phyloP scores from a whole-genome alignment of 208 protist genomes.

The Lotmaria passim region DNA sequence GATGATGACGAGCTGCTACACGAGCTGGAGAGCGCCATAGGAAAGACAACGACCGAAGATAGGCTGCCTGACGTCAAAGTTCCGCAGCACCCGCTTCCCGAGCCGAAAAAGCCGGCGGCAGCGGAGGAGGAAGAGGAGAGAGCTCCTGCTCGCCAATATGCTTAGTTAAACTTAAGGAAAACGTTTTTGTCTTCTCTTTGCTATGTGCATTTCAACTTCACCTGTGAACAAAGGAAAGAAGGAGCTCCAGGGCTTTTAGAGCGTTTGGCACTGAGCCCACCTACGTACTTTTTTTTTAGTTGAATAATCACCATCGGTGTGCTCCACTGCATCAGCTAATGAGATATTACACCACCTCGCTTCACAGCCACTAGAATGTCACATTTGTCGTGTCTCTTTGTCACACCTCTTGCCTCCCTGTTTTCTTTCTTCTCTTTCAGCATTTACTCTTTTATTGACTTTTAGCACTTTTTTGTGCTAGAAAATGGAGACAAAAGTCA shows the following conservation, averaged over 20 bases:
- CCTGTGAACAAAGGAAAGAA: slow-evolving; percentile 5
- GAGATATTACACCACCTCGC: too few relatives aligned
- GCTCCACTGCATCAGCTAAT: too few relatives aligned
- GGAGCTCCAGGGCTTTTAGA: too few relatives aligned
- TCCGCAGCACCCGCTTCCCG: slow-evolving; percentile 28
- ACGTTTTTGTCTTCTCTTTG: slow-evolving; percentile 4
- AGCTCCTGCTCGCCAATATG: slow-evolving; percentile 20
- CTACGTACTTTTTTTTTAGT: too few relatives aligned
- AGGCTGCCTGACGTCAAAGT: slow-evolving; percentile 36
- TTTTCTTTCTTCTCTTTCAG: slow-evolving; percentile 1
- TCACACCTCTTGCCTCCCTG: background rate
- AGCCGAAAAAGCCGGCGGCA: background rate
- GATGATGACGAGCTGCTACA: slow-evolving; percentile 75
- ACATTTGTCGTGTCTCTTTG: background rate
- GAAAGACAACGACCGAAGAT: slow-evolving; percentile 11
- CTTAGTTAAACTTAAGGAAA: too few relatives aligned
- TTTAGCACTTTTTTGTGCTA: too few relatives aligned
- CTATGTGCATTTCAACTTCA: slow-evolving; percentile 6
- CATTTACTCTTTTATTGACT: slow-evolving; percentile 2
- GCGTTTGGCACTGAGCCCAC: too few relatives aligned
- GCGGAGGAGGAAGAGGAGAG: slow-evolving; percentile 5
- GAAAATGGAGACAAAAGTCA: slow-evolving; percentile 71
- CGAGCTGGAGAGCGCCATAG: slow-evolving; percentile 41
- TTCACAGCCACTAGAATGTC: too few relatives aligned
- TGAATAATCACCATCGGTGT: background rate